Evolutionary conservation across 106 monocot species (phyloP).

Genomic region (Triglochin maritima): DNA sequence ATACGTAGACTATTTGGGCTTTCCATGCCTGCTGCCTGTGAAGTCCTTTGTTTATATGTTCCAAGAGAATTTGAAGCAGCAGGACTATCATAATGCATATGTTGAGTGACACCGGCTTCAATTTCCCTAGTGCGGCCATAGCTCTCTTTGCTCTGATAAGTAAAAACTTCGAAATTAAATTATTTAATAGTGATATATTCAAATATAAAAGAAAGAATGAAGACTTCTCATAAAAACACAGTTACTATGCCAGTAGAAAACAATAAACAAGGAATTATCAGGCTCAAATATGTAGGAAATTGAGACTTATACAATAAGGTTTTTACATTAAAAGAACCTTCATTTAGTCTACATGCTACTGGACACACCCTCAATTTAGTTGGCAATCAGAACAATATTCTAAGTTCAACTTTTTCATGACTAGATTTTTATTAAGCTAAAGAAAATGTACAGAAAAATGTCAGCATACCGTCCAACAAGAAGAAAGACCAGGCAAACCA

Average conservation of each 20-base stretch:
- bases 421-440: too few species aligned
- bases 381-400: too few species aligned
- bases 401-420: too few species aligned
- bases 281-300: not conserved
- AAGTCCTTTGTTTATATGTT: slow-evolving; percentile 39
- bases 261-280: not conserved
- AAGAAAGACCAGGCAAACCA: too few species aligned
- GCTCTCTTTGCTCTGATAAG: slow-evolving; percentile 34
- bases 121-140: slow-evolving; percentile 44
- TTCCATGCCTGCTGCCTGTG: slow-evolving; percentile 23
- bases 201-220: not conserved
- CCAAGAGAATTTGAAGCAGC: slow-evolving; percentile 52
- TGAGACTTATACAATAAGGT: not conserved
- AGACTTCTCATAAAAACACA: not conserved
- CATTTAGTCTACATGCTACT: too few species aligned
- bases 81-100: slow-evolving; percentile 32
- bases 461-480: too few species aligned
- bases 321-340: too few species aligned
- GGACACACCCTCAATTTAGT: too few species aligned
- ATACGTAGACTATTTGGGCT: slow-evolving; percentile 15
- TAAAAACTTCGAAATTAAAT: not conserved
- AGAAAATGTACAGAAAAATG: too few species aligned
- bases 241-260: not conserved
- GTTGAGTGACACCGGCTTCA: slow-evolving; percentile 29
- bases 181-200: not conserved